These are phyloP conservation scores for Eleusine indica DNA, from an alignment of 176 grass and related monocot genomes.

Conservation along the genomic window DNA sequence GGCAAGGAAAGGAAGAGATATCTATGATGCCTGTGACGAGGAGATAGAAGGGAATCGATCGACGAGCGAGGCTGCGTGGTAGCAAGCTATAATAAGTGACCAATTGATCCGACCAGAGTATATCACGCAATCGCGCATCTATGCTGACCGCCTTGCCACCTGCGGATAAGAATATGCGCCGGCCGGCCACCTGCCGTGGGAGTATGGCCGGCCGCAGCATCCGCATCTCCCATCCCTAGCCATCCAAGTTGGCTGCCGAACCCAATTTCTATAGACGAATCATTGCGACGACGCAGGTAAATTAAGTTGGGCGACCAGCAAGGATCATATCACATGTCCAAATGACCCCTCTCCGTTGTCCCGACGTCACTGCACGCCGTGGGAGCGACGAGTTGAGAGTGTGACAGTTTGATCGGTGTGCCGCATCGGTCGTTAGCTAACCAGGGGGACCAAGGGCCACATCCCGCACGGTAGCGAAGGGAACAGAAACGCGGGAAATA, in stretches of 20 bases:
- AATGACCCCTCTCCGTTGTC: neutral
- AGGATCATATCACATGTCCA: neutral
- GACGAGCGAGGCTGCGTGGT: neutral
- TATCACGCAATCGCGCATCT: neutral
- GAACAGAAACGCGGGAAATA: too few species aligned
- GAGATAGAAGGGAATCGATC: conserved; percentile 27
- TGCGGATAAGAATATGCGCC: conserved; percentile 8
- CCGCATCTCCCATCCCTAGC: neutral
- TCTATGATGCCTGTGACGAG: too few species aligned
- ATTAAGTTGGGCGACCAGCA: neutral
- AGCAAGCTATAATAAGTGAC: neutral
- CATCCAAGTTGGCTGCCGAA: conserved; percentile 6
- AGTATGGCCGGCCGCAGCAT: neutral
- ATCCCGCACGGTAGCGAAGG: too few species aligned
- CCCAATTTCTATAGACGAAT: neutral
- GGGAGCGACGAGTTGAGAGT: too few species aligned
- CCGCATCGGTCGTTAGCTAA: too few species aligned
- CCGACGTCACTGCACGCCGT: neutral
- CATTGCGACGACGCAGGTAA: conserved; percentile 7
- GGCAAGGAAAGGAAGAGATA: neutral
- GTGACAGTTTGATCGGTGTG: too few species aligned
- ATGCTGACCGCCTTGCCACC: neutral
- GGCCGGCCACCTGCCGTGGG: neutral
- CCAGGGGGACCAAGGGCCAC: too few species aligned
- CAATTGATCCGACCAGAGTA: neutral